Evolutionary conservation across 1,284 basidiomycete genomes (phyloP), one percentile per base, ranked within the genome.

Genomic region (Thelephora terrestris): DNA sequence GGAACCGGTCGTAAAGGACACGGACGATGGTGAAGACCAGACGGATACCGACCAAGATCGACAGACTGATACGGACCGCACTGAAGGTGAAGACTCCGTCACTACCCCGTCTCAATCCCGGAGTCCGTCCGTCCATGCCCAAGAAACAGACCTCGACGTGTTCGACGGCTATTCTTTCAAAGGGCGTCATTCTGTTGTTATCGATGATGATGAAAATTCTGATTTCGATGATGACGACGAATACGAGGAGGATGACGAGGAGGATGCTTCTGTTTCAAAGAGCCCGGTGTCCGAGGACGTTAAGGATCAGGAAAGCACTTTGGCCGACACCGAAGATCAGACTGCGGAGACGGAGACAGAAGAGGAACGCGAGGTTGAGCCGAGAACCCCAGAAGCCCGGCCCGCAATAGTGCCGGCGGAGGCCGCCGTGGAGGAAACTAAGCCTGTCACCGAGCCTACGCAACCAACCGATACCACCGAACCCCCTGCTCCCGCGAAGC

Each of bases 131-230:
- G 73, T 78, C 14, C 76, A 72, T 23, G 79, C 74, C 9, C 57
- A 57, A 25, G 65, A 65, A 23, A 75, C 78, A 21, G 75, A 82
- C 17, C 69, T 79, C 16, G 86, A 89, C 61, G 79, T 90, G 17
- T 91, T 91, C 58, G 89, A 91, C 64, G 88, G 87, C 12, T 91
- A 91, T 63, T 90, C 85, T 29, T 91, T 88, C 73, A 90, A 91
- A 65, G 89, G 85, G 10, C 72, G 86, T 25, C 74, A 89, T 64
- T 88, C 87, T 4, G 73, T 90, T 47, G 69, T 88, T 51, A 66
- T 89, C 44, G 85, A 86, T 51, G 81, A 79, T 36, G 80, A 81
- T 9, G 79, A 77, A 3, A 71, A 55, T 62, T 46, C 52, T 23
- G 53, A 54, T 39, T 52, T 47, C 7, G 61, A 54, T n/a, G 71